Evolutionary conservation across 1,284 basidiomycete species (phyloP), one percentile per base, ranked within the genome.

Genomic region (Melampsora occidentalis): DNA sequence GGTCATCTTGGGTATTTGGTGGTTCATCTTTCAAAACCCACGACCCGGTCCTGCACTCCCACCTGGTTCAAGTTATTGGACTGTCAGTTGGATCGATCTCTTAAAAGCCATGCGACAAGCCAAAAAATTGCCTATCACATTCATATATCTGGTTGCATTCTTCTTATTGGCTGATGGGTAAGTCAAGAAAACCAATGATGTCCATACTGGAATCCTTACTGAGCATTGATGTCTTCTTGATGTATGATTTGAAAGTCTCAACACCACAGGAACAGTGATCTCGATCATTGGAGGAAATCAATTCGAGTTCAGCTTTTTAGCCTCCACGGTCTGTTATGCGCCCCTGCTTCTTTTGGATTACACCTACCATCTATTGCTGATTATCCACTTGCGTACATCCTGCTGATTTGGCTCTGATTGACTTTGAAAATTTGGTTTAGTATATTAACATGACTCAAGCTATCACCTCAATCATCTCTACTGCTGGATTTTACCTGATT

Each of bases 401-500:
- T 53, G 6, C 51, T 53, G 6, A 53, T 33, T 62, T 7, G 18
- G 28, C 28, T 25, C 28, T 62, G 5, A 62, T 6, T 6, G n/a
- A 6, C 25, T 28, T 14, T 25, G 25, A 18, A 33, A 63, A 63
- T 31, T 25, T 28, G 25, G 25, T 18, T 22, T 16, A 75, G 73
- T 76, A 76, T 67, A 16, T 76, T 20, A 61, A 64, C n/a, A 69
- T 76, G n/a, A 28, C 73, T n/a, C 73, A 76, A 76, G 73, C 73
- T 25, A 61, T 69, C 14, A 76, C 73, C 22, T 76, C 73, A 14
- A 76, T 76, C n/a, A 31, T 76, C 63, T 76, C 73, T 10, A 76
- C 73, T 49, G 49, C 57, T 31, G 73, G 39, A 12, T 76, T 76
- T 35, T 76, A 66, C 57, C 68, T 62, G 18, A 69, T 76, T 63